Evolutionary conservation across 192 early-diverging fungal genomes (phyloP).

Genomic region (Polychytrium aggregatum): DNA sequence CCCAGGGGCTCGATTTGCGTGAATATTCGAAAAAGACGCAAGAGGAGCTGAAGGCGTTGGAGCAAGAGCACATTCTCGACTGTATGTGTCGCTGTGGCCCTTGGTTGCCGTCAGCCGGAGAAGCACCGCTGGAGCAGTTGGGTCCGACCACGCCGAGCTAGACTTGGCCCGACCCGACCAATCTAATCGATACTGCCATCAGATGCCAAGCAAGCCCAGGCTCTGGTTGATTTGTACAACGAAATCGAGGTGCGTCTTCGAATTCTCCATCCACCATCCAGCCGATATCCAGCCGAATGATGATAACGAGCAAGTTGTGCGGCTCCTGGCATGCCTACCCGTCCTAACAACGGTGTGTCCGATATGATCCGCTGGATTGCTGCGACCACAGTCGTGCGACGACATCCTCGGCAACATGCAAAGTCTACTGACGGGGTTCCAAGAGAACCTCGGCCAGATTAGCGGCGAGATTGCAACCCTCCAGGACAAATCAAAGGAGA

Average conservation of each 20-base stretch:
- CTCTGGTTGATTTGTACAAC: slow-evolving; percentile 52
- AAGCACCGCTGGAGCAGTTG: no score
- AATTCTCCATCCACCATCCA: no score
- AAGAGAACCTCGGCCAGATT: slow-evolving; percentile 77
- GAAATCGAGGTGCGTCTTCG: slow-evolving; percentile 44
- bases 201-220: slow-evolving; percentile 47
- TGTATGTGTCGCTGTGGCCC: slow-evolving; percentile 32
- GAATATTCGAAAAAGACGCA: slow-evolving; percentile 73
- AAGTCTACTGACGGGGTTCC: slow-evolving; percentile 68
- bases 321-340: no score
- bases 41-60: slow-evolving; percentile 55
- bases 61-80: slow-evolving; percentile 56
- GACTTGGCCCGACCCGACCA: background rate
- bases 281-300: no score
- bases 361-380: no score
- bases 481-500: slow-evolving; percentile 67
- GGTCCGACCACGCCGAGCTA: no score
- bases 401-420: slow-evolving; percentile 74
- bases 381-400: slow-evolving; percentile 26
- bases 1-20: slow-evolving; percentile 70
- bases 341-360: no score
- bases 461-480: slow-evolving; percentile 77
- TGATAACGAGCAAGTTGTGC: background rate
- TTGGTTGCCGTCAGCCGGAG: background rate
- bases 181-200: background rate